Evolutionary conservation across 2,329 filamentous ascomycete species (phyloP).

Genomic region (Penicillium griseofulvum): DNA sequence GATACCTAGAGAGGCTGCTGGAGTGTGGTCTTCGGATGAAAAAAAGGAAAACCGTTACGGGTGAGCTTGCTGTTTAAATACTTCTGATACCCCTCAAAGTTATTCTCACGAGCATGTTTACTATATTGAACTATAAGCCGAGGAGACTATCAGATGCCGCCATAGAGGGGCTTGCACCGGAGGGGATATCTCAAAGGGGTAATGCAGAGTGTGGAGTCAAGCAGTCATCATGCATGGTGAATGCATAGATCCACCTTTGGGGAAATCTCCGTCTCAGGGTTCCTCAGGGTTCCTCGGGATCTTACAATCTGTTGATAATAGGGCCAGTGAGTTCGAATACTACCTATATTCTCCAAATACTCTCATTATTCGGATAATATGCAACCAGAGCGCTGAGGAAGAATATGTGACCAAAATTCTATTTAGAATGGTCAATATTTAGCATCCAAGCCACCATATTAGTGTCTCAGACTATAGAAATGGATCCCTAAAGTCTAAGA

Average conservation of each 20-base stretch:
- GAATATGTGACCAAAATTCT: background rate
- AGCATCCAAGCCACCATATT: background rate
- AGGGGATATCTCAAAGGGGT: background rate
- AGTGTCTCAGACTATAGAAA: background rate
- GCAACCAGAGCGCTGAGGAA: background rate
- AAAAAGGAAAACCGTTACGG: background rate
- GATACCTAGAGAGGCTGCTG: background rate
- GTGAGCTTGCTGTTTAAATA: conserved; percentile 1
- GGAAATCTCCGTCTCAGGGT: background rate
- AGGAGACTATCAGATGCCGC: background rate
- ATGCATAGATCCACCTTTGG: conserved; percentile 1
- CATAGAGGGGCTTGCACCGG: background rate
- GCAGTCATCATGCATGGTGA: background rate
- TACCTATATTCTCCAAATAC: background rate
- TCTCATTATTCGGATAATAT: background rate
- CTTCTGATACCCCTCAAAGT: background rate
- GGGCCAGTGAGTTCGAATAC: background rate
- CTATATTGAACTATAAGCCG: background rate
- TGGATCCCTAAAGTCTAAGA: background rate
- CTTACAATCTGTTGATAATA: background rate
- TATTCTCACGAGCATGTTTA: background rate
- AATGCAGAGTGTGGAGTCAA: background rate
- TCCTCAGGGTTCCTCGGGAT: background rate
- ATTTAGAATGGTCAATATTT: background rate
- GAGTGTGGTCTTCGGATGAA: background rate